Conservation (phyloP, 2,329 filamentous ascomycete genomes). For the Ophiocordyceps sinensis region DNA sequence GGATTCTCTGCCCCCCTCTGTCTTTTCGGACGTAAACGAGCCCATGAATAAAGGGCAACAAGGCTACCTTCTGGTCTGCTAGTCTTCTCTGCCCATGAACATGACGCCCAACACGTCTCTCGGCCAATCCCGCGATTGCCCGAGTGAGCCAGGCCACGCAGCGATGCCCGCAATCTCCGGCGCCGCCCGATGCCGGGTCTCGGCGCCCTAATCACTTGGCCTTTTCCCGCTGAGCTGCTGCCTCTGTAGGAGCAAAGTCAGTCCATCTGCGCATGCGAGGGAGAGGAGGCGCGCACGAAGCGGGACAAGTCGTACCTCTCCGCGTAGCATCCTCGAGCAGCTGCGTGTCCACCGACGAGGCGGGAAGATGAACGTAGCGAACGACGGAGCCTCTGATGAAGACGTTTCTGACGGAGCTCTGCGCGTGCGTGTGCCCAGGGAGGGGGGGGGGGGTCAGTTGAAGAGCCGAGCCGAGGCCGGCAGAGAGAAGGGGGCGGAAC, state of each 20-base stretch:
- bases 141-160: no score
- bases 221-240: slow-evolving; percentile 42
- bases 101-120: no score
- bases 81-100: no score
- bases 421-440: not conserved
- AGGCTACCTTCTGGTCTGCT: no score
- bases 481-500: slow-evolving; percentile 8
- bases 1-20: no score
- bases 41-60: no score
- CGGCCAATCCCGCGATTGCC: no score
- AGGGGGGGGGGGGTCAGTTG: not conserved
- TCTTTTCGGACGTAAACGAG: no score
- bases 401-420: slow-evolving; percentile 80
- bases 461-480: not conserved
- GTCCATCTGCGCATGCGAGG: not conserved
- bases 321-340: slow-evolving; percentile 83
- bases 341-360: slow-evolving; percentile 68
- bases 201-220: slow-evolving; percentile 25
- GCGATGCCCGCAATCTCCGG: no score
- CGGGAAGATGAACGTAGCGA: slow-evolving; percentile 79
- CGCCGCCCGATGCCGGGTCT: no score
- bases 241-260: slow-evolving; percentile 26
- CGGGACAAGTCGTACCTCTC: slow-evolving; percentile 43
- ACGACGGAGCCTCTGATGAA: slow-evolving; percentile 92
- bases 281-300: not conserved